Conservation (phyloP, 2,329 filamentous ascomycete genomes). For the Pseudocercospora fijiensis region DNA sequence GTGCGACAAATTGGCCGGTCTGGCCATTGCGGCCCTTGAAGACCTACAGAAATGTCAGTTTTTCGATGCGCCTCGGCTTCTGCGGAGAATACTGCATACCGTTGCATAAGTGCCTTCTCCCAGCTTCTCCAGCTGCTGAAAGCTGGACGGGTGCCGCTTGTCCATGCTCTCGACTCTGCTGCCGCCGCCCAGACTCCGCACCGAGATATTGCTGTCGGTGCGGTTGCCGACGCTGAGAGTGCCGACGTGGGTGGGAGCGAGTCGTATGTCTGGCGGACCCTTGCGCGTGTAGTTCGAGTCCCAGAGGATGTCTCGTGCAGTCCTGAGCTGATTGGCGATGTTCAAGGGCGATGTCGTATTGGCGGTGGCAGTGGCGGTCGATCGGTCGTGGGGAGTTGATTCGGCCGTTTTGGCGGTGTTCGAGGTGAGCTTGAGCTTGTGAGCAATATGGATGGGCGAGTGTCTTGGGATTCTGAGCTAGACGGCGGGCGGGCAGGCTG, state of each 20-base stretch:
- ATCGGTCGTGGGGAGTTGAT: slow-evolving; percentile 19
- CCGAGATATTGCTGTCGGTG: slow-evolving; percentile 54
- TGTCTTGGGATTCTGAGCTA: not conserved
- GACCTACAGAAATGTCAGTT: slow-evolving; percentile 59
- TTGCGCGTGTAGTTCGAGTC: slow-evolving; percentile 48
- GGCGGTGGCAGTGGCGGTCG: slow-evolving; percentile 9
- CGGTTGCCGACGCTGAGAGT: slow-evolving; percentile 49
- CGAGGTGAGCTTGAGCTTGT: not conserved
- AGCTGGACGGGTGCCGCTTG: slow-evolving; percentile 91
- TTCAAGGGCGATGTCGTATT: slow-evolving; percentile 20
- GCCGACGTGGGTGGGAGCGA: slow-evolving; percentile 51
- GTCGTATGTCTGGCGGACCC: slow-evolving; percentile 46
- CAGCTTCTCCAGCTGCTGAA: slow-evolving; percentile 97
- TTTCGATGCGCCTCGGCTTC: not conserved
- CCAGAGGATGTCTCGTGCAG: slow-evolving; percentile 52
- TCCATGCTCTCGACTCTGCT: slow-evolving; percentile 65
- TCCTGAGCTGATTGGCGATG: slow-evolving; percentile 43
- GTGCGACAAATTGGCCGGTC: slow-evolving; percentile 88
- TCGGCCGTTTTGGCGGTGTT: slow-evolving; percentile 22
- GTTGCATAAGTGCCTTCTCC: slow-evolving; percentile 99
- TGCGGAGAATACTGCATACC: slow-evolving; percentile 50
- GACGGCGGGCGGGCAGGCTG: not conserved
- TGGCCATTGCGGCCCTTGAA: slow-evolving; percentile 98
- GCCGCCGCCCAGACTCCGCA: slow-evolving; percentile 49
- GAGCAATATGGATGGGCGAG: not conserved